Percentiles rank a stretch among this genome's conserved stretches.
Evolutionary conservation across 768 basidiomycete species (phyloP).

Genomic region (Cyclocybe cylindracea): DNA sequence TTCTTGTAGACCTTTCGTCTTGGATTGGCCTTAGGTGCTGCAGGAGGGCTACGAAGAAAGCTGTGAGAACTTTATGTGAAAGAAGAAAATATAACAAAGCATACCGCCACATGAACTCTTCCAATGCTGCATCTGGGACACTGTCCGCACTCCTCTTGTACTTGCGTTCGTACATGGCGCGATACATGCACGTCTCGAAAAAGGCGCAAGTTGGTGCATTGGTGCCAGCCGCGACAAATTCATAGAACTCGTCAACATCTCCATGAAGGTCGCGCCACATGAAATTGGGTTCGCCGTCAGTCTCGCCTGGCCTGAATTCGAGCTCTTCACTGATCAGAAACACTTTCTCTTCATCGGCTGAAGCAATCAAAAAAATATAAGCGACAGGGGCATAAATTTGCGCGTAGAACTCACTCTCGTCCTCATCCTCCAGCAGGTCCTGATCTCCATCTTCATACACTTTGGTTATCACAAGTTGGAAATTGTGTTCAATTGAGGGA

Average conservation of each 20-base stretch:
- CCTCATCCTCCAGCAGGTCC: conserved; percentile 91
- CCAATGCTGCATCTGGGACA: conserved; percentile 65
- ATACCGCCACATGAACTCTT: conserved; percentile 82
- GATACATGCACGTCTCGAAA: conserved; percentile 93
- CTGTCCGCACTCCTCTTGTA: conserved; percentile 72
- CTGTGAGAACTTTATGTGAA: background rate
- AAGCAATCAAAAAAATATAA: background rate
- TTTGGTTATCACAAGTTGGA: conserved; percentile 92
- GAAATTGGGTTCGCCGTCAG: conserved; percentile 78
- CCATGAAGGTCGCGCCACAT: conserved; percentile 92
- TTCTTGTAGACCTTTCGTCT: conserved; percentile 31
- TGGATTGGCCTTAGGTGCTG: conserved; percentile 24
- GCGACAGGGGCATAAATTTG: background rate
- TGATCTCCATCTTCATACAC: conserved; percentile 98
- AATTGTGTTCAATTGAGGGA: conserved; percentile 73
- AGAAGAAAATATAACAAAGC: conserved; percentile 27
- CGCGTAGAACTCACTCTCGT: conserved; percentile 62
- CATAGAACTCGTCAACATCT: conserved; percentile 91
- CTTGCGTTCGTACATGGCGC: conserved; percentile 96
- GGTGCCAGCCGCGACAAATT: conserved; percentile 81
- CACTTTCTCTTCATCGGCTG: conserved; percentile 92
- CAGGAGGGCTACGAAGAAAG: conserved; percentile 34
- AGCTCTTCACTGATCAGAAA: conserved; percentile 92
- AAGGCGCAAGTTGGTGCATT: conserved; percentile 83
- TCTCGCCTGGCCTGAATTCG: conserved; percentile 76